Evolutionary conservation across 2,329 filamentous ascomycete genomes (phyloP), one percentile per base, ranked within the genome.

Genomic region (Nemania sp.): DNA sequence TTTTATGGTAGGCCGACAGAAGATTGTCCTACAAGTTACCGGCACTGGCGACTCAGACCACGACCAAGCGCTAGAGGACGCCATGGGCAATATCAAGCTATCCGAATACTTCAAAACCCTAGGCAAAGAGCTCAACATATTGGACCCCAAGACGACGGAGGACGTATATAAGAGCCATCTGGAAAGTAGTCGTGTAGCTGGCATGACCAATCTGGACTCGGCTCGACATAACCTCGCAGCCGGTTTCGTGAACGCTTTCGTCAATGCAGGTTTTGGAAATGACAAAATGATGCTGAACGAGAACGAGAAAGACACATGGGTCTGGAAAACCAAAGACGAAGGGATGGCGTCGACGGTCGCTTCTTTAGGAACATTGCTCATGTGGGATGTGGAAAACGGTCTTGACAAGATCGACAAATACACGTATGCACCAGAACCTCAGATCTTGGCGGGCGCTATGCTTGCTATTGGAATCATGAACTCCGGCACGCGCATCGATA

Each of bases 141-240:
- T 97, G 36, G 94, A 99, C 60, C 94, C 94, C 30, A 97, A 97
- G 78, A 90, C 90, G 37, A 95, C 93, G 0, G 94, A 99, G 70
- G 95, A 99, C 67, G 99, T 99, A 66, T 99, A 99, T 82, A 99
- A 99, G 79, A 96, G 91, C 68, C 94, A 99, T 73, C 82, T 99
- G 5, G 94, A 99, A 75, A 97, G 90, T 76, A 96, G 88, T 66
- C 85, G 95, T 57, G 94, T 95, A 48, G 90, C 91, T 20, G 92
- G 91, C 30, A 83, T 96, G 75, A 97, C 93, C 9, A 97, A 97
- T 69, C 84, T 95, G 41, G 94, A 99, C 70, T 99, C 94, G 8
- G 92, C 93, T 24, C 84, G 91, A 65, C 93, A 99, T 77, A 99
- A 99, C 68, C 81, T 99, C 56, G 92, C 94, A 3, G 94, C 93